phyloP scores from a whole-genome alignment of 2,329 filamentous ascomycete genomes.

The Sclerotinia borealis region DNA sequence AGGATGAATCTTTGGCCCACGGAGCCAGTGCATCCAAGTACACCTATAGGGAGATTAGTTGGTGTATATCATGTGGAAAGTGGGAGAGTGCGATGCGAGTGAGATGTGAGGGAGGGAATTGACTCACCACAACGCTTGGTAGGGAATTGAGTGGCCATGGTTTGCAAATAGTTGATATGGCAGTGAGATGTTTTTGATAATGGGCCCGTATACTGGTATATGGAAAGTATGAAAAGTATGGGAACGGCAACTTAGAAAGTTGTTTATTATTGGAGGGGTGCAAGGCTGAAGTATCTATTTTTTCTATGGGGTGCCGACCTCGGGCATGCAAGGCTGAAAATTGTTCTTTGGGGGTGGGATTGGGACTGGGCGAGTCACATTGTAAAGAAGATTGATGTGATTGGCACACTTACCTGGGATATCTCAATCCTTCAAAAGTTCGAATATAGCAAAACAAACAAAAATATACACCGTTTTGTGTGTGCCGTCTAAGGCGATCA shows the following conservation, averaged over 20 bases:
- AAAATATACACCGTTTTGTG: background rate
- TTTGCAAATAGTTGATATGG: background rate
- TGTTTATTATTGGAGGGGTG: background rate
- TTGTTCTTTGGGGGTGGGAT: background rate
- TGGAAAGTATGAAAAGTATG: background rate
- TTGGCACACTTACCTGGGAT: background rate
- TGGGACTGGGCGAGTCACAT: background rate
- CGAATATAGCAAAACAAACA: background rate
- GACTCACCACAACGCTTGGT: constrained; percentile 47
- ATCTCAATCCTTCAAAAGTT: background rate
- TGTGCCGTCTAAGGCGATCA: background rate
- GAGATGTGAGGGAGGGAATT: constrained; percentile 6
- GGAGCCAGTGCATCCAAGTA: constrained; percentile 87
- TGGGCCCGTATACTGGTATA: background rate
- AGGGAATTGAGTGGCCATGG: constrained; percentile 37
- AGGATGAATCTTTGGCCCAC: constrained; percentile 95
- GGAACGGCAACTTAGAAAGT: background rate
- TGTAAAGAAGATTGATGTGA: background rate
- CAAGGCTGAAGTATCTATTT: constrained; percentile 6
- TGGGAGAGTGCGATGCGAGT: background rate
- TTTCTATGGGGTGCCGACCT: constrained; percentile 4
- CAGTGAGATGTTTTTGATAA: background rate
- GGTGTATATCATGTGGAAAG: background rate
- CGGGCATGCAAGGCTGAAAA: constrained; percentile 8
- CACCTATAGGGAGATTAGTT: constrained; percentile 41